These are phyloP conservation scores for Haplosporangium sp. DNA, from an alignment of 371 early-diverging fungal genomes.

Conservation along the genomic window DNA sequence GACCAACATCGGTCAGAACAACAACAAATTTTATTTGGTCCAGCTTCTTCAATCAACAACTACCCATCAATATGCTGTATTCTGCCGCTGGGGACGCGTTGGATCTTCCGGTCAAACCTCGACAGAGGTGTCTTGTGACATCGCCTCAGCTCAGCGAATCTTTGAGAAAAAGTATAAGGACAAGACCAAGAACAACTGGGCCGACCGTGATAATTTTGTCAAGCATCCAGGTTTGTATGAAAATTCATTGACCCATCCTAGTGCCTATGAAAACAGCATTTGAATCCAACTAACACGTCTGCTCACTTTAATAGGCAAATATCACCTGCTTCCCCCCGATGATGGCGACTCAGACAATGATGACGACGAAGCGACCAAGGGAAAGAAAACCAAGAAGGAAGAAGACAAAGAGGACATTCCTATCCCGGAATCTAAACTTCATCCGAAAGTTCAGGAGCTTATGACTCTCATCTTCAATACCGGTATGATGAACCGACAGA, in stretches of 20 bases:
- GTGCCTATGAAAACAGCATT: background rate
- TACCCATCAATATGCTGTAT: conserved; percentile 21
- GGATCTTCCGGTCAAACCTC: conserved; percentile 60
- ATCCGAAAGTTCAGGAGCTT: conserved; percentile 61
- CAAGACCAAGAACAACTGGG: conserved; percentile 72
- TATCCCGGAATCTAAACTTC: conserved; percentile 58
- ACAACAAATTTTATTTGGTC: conserved; percentile 76
- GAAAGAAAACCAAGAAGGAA: conserved; percentile 18
- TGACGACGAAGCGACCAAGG: conserved; percentile 35
- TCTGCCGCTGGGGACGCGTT: conserved; percentile 70
- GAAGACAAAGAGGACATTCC: conserved; percentile 17
- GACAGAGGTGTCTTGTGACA: background rate
- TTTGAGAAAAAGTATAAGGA: conserved; percentile 66
- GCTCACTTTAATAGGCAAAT: conserved; percentile 32
- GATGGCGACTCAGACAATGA: conserved; percentile 63
- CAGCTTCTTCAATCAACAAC: conserved; percentile 59
- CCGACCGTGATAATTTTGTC: conserved; percentile 62
- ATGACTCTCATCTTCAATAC: conserved; percentile 66
- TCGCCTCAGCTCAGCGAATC: conserved; percentile 46
- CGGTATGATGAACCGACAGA: conserved; percentile 62
- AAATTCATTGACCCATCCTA: background rate
- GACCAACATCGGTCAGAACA: conserved; percentile 69
- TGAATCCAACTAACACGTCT: too few relatives aligned
- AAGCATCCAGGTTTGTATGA: conserved; percentile 53
- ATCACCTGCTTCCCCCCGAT: conserved; percentile 56